A percentile compares a stretch with the other conserved stretches of the same genome.
phyloP scores from a whole-genome alignment of 495 filamentous ascomycete species.

The Margaritispora aquatica region DNA sequence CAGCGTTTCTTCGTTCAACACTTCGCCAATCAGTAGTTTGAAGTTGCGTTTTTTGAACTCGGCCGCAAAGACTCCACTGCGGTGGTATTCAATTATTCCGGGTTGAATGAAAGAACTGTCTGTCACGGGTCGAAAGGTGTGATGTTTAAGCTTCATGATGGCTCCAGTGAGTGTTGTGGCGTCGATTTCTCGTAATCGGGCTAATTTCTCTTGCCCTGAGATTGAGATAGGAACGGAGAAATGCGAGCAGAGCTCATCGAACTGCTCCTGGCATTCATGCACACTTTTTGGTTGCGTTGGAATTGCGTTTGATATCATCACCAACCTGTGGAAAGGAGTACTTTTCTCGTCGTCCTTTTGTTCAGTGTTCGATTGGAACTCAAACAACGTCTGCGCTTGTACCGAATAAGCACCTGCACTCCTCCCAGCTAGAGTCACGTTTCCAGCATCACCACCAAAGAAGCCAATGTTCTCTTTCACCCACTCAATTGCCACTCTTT shows the following conservation, averaged over 20 bases:
- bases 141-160: slow-evolving; percentile 1
- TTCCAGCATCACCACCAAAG: slow-evolving; percentile 27
- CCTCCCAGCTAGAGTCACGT: slow-evolving; percentile 39
- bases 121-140: slow-evolving; percentile 2
- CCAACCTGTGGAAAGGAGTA: background rate
- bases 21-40: background rate
- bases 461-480: slow-evolving; percentile 40
- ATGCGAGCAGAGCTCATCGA: slow-evolving; percentile 3
- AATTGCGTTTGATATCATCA: slow-evolving; percentile 6
- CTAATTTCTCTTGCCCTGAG: background rate
- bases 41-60: slow-evolving; percentile 2
- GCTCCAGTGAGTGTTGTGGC: background rate
- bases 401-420: slow-evolving; percentile 33
- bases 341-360: background rate
- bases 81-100: background rate
- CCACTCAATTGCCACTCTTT: slow-evolving; percentile 37
- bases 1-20: slow-evolving; percentile 3
- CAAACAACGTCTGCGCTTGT: background rate
- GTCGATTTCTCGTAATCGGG: background rate
- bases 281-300: background rate
- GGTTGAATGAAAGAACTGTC: background rate
- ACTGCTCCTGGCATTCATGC: background rate
- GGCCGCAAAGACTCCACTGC: background rate
- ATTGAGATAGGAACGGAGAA: background rate
- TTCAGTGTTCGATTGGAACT: background rate